Base-by-base conservation (phyloP, 352 stramenopile genomes). In the Phytophthora quininea region DNA sequence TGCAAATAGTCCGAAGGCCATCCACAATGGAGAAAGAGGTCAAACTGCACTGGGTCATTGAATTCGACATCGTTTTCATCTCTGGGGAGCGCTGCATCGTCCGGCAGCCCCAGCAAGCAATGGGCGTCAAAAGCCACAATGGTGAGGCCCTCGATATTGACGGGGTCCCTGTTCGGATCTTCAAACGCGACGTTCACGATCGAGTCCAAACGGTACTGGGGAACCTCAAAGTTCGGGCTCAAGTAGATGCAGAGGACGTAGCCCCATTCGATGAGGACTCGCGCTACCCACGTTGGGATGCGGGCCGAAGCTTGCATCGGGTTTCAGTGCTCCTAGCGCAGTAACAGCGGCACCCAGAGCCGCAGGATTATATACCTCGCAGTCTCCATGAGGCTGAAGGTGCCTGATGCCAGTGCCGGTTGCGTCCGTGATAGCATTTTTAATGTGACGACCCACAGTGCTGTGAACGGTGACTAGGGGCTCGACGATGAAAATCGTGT, bases 181-280 rank as follows among this genome's bases (percentile, higher is more conserved):
- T 54, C 32, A 62, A 64, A 56, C 40, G 50, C 19, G 10, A 31
- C 57, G 15, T 64, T 35, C 47, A 56, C 33, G 49, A 64, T 43
- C 12, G 47, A 56, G 33, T 64, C 57, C 57, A 64, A 51, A 6
- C 57, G 57, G 15, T 52, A 64, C 47, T 64, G 33, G n/a, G 46
- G 27, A 33, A 50, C 19, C 27, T 8, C 7, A 1, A 56, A 35
- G 29, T 9, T 10, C 45, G 4, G n/a, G 45, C 33, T 57, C 3
- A 64, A 3, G 33, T 12, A 37, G 37, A 51, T 32, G 49, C 46
- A 56, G 27, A 64, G 47, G 43, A 57, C 24, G 24, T 64, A 47
- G 58, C 1, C 2, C 4, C 43, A 64, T 47, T 9, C 48, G 38
- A 3, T 1, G 27, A 27, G 58, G 58, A 2, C 47, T 15, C 47